These are phyloP conservation scores for Pulveroboletus sp. DNA, from an alignment of 1,284 basidiomycete species.

Conservation along the genomic window DNA sequence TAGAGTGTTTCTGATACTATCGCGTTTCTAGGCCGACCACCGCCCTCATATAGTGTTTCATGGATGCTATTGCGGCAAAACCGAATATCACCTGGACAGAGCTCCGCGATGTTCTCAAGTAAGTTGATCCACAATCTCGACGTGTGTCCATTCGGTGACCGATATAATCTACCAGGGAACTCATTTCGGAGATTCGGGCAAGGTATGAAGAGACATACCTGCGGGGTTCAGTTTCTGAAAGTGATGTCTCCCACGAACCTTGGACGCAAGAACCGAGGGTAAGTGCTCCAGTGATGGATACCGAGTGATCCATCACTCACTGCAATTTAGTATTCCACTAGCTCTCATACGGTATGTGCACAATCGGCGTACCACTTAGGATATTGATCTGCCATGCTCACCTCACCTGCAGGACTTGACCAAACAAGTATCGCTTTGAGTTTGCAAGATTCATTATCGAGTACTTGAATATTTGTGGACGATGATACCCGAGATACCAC, in stretches of 20 bases:
- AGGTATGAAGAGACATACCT: conserved; percentile 14
- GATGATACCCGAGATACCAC: conserved; percentile 8
- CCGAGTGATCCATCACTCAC: background rate
- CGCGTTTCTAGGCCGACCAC: background rate
- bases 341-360: conserved; percentile 15
- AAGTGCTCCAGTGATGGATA: conserved; percentile 4
- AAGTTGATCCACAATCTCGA: background rate
- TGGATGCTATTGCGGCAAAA: conserved; percentile 19
- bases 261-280: conserved; percentile 29
- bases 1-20: background rate
- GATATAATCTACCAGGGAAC: conserved; percentile 8
- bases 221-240: background rate
- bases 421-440: conserved; percentile 13
- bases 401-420: conserved; percentile 16
- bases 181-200: conserved; percentile 18
- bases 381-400: background rate
- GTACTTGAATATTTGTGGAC: background rate
- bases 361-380: background rate
- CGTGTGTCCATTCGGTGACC: background rate
- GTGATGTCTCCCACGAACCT: background rate
- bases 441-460: background rate
- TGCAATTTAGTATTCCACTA: conserved; percentile 14
- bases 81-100: conserved; percentile 25
- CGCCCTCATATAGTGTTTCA: conserved; percentile 24
- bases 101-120: conserved; percentile 25